phyloP scores from a whole-genome alignment of 331 rosid species.

The Quercus lobata region DNA sequence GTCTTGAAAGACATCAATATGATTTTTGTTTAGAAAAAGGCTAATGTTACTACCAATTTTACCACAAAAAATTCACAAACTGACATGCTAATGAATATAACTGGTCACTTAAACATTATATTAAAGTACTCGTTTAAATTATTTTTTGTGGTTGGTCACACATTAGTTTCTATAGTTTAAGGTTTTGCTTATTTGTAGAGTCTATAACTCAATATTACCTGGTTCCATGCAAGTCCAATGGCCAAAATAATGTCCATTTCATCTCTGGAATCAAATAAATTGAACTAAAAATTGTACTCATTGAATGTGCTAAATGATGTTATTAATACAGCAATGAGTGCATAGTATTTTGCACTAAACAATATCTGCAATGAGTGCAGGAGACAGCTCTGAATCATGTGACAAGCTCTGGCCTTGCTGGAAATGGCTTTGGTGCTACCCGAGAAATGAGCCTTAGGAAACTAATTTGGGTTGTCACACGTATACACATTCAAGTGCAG shows the following conservation, averaged over 20 bases:
- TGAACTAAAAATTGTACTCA: not conserved
- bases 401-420: slow-evolving; percentile 70
- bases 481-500: slow-evolving; percentile 80
- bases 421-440: slow-evolving; percentile 84
- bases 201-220: too few species aligned
- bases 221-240: not conserved
- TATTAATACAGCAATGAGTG: not conserved
- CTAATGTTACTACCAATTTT: too few species aligned
- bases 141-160: too few species aligned
- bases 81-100: too few species aligned
- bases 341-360: not conserved
- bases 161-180: too few species aligned
- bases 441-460: slow-evolving; percentile 81
- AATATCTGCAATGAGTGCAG: slow-evolving; percentile 22
- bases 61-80: too few species aligned
- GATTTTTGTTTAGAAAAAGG: too few species aligned
- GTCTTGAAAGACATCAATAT: not conserved
- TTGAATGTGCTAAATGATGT: too few species aligned
- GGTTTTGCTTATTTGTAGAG: too few species aligned
- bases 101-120: too few species aligned
- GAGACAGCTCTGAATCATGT: slow-evolving; percentile 92
- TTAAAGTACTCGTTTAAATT: too few species aligned
- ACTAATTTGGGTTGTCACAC: slow-evolving; percentile 91
- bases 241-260: not conserved
- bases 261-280: not conserved